Conservation (phyloP, 306 rosid genomes). For the Citrullus mucosospermus region DNA sequence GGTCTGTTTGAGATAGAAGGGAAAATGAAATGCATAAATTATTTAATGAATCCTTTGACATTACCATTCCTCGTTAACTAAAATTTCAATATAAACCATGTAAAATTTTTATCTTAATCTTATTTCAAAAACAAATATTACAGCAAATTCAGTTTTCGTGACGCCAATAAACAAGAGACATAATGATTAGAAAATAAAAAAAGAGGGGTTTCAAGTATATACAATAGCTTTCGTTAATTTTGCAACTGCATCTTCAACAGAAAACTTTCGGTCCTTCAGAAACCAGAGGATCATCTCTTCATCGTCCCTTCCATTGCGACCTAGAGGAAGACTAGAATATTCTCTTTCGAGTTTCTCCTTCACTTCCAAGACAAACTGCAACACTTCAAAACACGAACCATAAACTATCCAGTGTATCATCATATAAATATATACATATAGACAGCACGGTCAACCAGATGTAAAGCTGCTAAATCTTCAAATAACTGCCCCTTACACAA, state of each 20-base stretch:
- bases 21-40: conserved; percentile 3
- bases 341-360: conserved; percentile 74
- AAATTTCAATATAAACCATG: neutral
- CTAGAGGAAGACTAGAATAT: conserved; percentile 48
- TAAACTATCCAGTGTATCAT: neutral
- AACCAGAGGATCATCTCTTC: conserved; percentile 93
- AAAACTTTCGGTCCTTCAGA: conserved; percentile 75
- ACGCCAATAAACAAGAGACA: neutral
- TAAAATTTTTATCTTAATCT: neutral
- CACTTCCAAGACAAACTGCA: conserved; percentile 70
- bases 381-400: neutral
- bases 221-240: conserved; percentile 80
- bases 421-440: neutral
- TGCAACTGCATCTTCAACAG: conserved; percentile 45
- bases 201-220: conserved; percentile 6
- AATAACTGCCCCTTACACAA: neutral
- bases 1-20: conserved; percentile 45
- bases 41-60: neutral
- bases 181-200: neutral
- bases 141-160: neutral
- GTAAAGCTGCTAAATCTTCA: neutral
- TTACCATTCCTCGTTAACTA: neutral
- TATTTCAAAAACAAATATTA: neutral
- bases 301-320: conserved; percentile 90
- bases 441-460: neutral